phyloP scores from a whole-genome alignment of 2,329 filamentous ascomycete species.

The Stylonectria norvegica region DNA sequence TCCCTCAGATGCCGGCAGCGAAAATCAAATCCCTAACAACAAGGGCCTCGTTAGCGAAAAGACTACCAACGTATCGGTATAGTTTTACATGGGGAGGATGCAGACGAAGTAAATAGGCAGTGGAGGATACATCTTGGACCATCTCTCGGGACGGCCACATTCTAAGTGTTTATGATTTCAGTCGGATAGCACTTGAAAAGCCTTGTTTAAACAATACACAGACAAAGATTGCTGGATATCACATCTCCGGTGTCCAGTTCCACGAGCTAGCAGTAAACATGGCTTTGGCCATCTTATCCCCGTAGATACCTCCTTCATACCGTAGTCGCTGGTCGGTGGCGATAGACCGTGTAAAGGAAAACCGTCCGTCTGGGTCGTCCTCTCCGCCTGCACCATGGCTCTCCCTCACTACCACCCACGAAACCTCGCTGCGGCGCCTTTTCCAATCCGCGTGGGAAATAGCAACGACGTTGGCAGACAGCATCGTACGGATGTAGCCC shows the following conservation, averaged over 20 bases:
- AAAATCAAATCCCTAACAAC: constrained; percentile 19
- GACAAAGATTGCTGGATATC: constrained; percentile 9
- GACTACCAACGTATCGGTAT: constrained; percentile 20
- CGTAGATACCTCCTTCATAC: constrained; percentile 47
- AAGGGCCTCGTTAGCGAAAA: constrained; percentile 27
- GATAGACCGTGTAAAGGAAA: constrained; percentile 50
- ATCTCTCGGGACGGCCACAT: constrained; percentile 6
- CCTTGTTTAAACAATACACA: constrained; percentile 4
- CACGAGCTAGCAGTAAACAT: constrained; percentile 56
- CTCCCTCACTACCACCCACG: constrained; percentile 37
- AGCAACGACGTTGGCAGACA: constrained; percentile 45
- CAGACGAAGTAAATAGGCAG: background rate
- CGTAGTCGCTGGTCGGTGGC: constrained; percentile 49
- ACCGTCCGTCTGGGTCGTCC: constrained; percentile 28
- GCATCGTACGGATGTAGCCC: constrained; percentile 59
- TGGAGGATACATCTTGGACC: constrained; percentile 4
- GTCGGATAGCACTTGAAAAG: constrained; percentile 3
- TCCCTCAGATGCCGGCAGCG: constrained; percentile 20
- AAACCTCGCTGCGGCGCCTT: constrained; percentile 34
- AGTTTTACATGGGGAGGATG: background rate
- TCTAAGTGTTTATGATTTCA: constrained; percentile 15
- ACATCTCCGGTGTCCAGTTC: constrained; percentile 56
- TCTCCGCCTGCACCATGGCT: constrained; percentile 7
- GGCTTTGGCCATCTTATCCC: constrained; percentile 48
- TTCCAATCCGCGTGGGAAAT: constrained; percentile 48